Conservation (phyloP, 257 asterid species). For the Perilla frutescens region DNA sequence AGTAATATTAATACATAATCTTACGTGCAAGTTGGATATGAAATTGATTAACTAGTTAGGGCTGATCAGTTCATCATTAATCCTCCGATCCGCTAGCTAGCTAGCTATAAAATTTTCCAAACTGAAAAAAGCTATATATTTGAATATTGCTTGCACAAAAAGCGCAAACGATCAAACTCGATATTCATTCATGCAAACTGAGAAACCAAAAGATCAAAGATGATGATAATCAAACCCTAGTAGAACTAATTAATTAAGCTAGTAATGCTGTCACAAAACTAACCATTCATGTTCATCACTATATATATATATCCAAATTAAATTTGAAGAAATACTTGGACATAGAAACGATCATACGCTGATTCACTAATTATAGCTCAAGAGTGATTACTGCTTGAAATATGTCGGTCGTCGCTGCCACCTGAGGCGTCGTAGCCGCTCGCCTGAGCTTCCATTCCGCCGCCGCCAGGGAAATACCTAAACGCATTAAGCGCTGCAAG, state of each 20-base stretch:
- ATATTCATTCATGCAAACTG: conserved; percentile 33
- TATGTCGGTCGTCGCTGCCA: conserved; percentile 37
- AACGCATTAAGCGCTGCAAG: conserved; percentile 52
- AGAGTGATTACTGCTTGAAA: conserved; percentile 30
- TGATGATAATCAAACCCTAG: conserved; percentile 18
- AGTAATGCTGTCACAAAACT: neutral
- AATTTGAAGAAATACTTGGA: conserved; percentile 5
- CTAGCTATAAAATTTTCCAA: neutral
- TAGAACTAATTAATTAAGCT: neutral
- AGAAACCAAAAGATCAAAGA: neutral
- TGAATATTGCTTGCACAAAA: neutral
- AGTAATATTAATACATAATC: neutral
- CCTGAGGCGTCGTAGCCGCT: conserved; percentile 26
- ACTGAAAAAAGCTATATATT: neutral
- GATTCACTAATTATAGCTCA: neutral
- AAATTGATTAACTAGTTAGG: neutral
- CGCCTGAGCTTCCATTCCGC: conserved; percentile 40
- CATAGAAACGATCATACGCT: neutral
- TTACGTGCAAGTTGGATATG: neutral
- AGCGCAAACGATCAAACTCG: conserved; percentile 18
- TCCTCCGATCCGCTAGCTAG: too few species aligned
- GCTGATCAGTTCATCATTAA: too few species aligned
- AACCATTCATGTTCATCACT: neutral
- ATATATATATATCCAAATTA: neutral
- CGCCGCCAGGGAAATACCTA: conserved; percentile 36